Evolutionary conservation across 2,329 filamentous ascomycete species (phyloP).

Genomic region (Penicillium sp.): DNA sequence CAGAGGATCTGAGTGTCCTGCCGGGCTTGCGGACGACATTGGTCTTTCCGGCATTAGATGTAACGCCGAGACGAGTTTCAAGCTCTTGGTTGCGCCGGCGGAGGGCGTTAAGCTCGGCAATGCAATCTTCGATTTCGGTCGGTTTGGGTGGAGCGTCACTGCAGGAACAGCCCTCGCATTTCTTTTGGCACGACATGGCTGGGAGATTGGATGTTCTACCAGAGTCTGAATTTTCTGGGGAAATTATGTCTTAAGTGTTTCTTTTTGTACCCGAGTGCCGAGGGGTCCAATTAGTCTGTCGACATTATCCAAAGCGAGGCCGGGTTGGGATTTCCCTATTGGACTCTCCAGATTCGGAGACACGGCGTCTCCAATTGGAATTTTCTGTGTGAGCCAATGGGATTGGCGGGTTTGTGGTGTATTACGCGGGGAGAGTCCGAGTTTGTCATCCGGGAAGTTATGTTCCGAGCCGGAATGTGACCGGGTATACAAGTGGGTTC

Average conservation of each 20-base stretch:
- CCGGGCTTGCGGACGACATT: slow-evolving; percentile 28
- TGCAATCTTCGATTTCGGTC: slow-evolving; percentile 43
- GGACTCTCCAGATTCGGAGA: slow-evolving; percentile 2
- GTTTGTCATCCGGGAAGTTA: neutral
- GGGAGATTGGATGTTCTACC: neutral
- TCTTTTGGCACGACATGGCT: slow-evolving; percentile 7
- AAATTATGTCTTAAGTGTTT: neutral
- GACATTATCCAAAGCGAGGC: slow-evolving; percentile 3
- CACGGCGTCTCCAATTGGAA: neutral
- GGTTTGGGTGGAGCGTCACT: slow-evolving; percentile 18
- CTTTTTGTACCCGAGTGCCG: slow-evolving; percentile 1
- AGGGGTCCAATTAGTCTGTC: slow-evolving; percentile 1
- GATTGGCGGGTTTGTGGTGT: neutral
- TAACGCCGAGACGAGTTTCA: slow-evolving; percentile 17
- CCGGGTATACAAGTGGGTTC: neutral
- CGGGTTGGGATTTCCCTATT: slow-evolving; percentile 20
- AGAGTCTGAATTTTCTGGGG: neutral
- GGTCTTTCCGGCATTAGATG: slow-evolving; percentile 23
- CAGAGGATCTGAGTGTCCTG: slow-evolving; percentile 40
- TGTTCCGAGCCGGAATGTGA: neutral
- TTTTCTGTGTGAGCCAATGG: neutral
- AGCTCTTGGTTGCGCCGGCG: slow-evolving; percentile 40
- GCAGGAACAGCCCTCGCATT: slow-evolving; percentile 38
- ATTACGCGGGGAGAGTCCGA: neutral
- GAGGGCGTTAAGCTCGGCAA: slow-evolving; percentile 39